These are phyloP conservation scores for Teunomyces atbi DNA, from an alignment of 805 yeast species.

Conservation along the genomic window DNA sequence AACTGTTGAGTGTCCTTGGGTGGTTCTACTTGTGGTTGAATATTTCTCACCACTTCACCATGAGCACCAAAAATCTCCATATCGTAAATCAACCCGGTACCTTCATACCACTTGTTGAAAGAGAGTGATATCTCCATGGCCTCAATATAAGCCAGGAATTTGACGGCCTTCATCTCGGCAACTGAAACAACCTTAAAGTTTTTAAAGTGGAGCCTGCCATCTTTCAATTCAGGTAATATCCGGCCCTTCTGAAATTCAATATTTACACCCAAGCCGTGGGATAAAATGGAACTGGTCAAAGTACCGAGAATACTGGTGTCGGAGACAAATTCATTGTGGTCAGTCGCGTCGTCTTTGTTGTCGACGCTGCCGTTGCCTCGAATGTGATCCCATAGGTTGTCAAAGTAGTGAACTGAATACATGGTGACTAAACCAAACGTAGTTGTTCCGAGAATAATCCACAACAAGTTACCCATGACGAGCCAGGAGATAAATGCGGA, in stretches of 20 bases:
- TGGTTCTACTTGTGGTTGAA: background rate
- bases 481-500: conserved; percentile 58
- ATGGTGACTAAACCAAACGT: conserved; percentile 50
- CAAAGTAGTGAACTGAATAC: conserved; percentile 41
- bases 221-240: conserved; percentile 43
- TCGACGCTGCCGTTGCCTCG: conserved; percentile 20
- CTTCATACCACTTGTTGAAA: conserved; percentile 55
- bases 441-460: conserved; percentile 58
- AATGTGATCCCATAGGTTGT: conserved; percentile 23
- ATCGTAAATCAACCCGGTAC: conserved; percentile 50
- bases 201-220: conserved; percentile 49
- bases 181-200: conserved; percentile 27
- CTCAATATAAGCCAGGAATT: conserved; percentile 33
- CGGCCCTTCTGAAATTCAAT: conserved; percentile 38
- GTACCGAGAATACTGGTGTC: conserved; percentile 28
- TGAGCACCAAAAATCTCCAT: conserved; percentile 48
- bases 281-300: conserved; percentile 34
- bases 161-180: conserved; percentile 9
- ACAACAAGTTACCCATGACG: conserved; percentile 54
- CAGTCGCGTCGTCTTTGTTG: background rate
- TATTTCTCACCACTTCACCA: conserved; percentile 29
- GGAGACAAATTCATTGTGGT: background rate
- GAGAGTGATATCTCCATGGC: conserved; percentile 46
- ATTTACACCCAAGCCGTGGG: conserved; percentile 38
- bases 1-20: background rate